Percentiles rank a stretch among this genome's conserved stretches.
These are phyloP conservation scores for Candida orba DNA, from an alignment of 805 yeast species.

Conservation along the genomic window DNA sequence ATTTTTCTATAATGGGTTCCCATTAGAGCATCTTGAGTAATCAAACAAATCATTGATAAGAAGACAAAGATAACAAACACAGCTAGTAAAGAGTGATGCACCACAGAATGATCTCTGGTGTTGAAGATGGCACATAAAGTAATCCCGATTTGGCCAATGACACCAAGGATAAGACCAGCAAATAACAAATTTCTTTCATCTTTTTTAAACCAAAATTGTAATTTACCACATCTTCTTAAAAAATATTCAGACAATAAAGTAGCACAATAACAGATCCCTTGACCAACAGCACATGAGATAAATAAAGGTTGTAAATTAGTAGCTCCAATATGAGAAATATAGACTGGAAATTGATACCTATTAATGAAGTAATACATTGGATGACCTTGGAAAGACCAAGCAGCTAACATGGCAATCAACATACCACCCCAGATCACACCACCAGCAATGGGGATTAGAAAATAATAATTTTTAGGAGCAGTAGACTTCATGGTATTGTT, in stretches of 20 bases:
- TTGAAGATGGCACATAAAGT: slow-evolving; percentile 69
- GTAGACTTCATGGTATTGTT: background rate
- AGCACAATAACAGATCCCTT: slow-evolving; percentile 66
- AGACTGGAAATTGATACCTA: slow-evolving; percentile 44
- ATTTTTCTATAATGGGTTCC: slow-evolving; percentile 36
- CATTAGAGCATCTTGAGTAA: slow-evolving; percentile 39
- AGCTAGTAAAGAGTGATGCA: slow-evolving; percentile 60
- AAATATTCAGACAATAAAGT: slow-evolving; percentile 56
- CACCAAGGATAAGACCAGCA: slow-evolving; percentile 36
- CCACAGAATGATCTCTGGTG: slow-evolving; percentile 47
- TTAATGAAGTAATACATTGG: slow-evolving; percentile 59
- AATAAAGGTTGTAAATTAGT: slow-evolving; percentile 80
- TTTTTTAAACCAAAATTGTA: slow-evolving; percentile 34
- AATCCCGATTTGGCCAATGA: slow-evolving; percentile 65
- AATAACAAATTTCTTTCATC: slow-evolving; percentile 34
- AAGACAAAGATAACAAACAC: slow-evolving; percentile 67
- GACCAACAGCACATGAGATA: slow-evolving; percentile 69
- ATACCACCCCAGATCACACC: slow-evolving; percentile 83
- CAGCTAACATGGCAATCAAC: slow-evolving; percentile 69
- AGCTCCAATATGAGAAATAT: slow-evolving; percentile 84
- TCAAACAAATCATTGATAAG: slow-evolving; percentile 38
- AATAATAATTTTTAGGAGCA: slow-evolving; percentile 34
- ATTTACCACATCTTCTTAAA: slow-evolving; percentile 49
- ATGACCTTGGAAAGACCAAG: slow-evolving; percentile 78
- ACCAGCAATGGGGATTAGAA: slow-evolving; percentile 57